phyloP scores from a whole-genome alignment of 208 protist genomes.

The Acanthamoeba royreba region DNA sequence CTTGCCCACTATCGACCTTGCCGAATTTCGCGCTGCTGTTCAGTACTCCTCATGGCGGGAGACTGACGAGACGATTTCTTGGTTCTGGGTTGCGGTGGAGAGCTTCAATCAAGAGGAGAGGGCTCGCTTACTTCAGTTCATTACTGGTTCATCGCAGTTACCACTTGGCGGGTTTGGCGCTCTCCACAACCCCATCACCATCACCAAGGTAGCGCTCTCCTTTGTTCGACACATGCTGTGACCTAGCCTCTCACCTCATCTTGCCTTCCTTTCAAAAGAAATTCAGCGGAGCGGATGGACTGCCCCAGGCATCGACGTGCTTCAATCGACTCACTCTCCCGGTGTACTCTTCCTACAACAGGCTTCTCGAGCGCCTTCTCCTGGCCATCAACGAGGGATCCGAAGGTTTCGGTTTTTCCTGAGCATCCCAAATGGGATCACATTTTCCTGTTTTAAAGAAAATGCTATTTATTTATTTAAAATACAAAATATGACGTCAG shows the following conservation, averaged over 20 bases:
- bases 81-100: slow-evolving; percentile 68
- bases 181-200: slow-evolving; percentile 37
- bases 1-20: slow-evolving; percentile 66
- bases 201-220: not conserved
- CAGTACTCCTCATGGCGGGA: slow-evolving; percentile 1
- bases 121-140: slow-evolving; percentile 69
- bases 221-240: no score
- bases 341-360: slow-evolving; percentile 55
- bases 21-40: slow-evolving; percentile 27
- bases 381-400: slow-evolving; percentile 67
- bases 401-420: slow-evolving; percentile 70
- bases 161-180: slow-evolving; percentile 65
- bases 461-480: not conserved
- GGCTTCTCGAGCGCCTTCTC: slow-evolving; percentile 56
- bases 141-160: slow-evolving; percentile 72
- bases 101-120: slow-evolving; percentile 61
- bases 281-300: not conserved
- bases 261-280: slow-evolving; percentile 50
- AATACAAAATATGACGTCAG: not conserved
- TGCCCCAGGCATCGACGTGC: slow-evolving; percentile 73
- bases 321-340: slow-evolving; percentile 76
- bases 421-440: not conserved
- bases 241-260: no score
- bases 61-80: slow-evolving; percentile 53
- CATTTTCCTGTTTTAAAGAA: not conserved